These are phyloP conservation scores for Eutrema heterophyllum DNA, from an alignment of 345 rosid genomes.

Conservation along the genomic window DNA sequence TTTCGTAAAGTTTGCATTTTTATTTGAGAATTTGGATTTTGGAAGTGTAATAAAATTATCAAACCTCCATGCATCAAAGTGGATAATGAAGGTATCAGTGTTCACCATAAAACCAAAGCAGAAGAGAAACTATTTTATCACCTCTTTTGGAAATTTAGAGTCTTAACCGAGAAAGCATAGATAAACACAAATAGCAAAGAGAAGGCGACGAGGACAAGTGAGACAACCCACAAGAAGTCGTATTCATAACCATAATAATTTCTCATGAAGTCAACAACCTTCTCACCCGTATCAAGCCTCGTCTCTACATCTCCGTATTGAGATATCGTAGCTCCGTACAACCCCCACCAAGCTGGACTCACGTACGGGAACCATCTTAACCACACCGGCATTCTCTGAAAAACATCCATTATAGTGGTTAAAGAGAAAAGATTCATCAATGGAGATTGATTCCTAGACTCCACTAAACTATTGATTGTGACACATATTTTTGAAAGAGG, in stretches of 20 bases:
- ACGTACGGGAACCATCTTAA: conserved; percentile 41
- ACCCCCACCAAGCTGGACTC: conserved; percentile 44
- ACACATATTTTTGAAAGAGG: neutral
- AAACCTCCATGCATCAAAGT: neutral
- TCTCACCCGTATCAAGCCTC: conserved; percentile 40
- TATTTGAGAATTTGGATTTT: neutral
- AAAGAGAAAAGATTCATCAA: too few relatives aligned
- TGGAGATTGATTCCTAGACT: too few relatives aligned
- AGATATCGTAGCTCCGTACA: conserved; percentile 37
- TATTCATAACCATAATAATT: conserved; percentile 43
- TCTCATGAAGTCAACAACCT: conserved; percentile 34
- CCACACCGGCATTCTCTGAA: conserved; percentile 46
- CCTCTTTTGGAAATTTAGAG: conserved; percentile 46
- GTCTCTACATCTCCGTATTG: conserved; percentile 42
- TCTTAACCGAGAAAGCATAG: conserved; percentile 33
- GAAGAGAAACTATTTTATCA: neutral
- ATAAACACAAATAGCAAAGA: conserved; percentile 26
- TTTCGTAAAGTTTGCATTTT: neutral
- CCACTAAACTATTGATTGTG: too few relatives aligned
- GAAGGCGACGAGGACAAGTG: conserved; percentile 33
- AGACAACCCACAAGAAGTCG: conserved; percentile 33
- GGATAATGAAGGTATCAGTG: neutral
- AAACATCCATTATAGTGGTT: neutral
- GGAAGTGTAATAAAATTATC: conserved; percentile 15
- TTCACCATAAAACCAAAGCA: neutral